Base-by-base conservation (phyloP, 1,284 basidiomycete genomes). In the Ceratobasidium sp. region DNA sequence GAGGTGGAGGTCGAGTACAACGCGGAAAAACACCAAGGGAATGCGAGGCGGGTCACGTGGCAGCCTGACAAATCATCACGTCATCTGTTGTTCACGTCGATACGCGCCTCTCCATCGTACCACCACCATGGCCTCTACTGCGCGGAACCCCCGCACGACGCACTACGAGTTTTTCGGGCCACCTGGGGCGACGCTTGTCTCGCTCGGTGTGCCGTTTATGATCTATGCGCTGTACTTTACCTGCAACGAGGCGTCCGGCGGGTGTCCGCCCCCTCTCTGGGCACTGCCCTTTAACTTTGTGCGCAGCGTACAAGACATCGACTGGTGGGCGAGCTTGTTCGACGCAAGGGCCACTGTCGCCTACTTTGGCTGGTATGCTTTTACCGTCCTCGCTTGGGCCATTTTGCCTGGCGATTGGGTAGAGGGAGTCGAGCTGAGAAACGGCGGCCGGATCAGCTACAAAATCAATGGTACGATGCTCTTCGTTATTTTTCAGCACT, bases 381-480 rank as follows among this genome's bases (percentile, higher is more conserved):
- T 92, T 82, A 91, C 88, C 75, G 88, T 98, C 50, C 80, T 88
- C 1, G 87, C 93, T 9, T 98, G 96, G 96, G 84, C 83, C 9
- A 78, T 96, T 41, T 83, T 99, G 6, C 97, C 97, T 0, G 96
- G 94, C 5, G 92, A 95, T 76, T 87, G 87, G 85, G 85, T 97
- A 12, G 85, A 93, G 74, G 97, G 97, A 14, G 88, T 85, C 8
- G 83, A 86, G 23, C 81, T 98, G 76, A 86, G 97, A 52, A 91
- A 90, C 48, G 97, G 97, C 0, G 84, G 84, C 70, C 89, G 86
- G 76, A 14, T 92, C 79, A 83, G 84, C 74, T 99, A 99, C 86
- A 98, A 94, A 82, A 95, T 98, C 78, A 99, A 99, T 83, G 96
- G 96, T 96, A 71, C 73, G n/a, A n/a, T n/a, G n/a, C n/a, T 83